Conservation (phyloP, 306 rosid genomes). For the Vachellia pachyceras region DNA sequence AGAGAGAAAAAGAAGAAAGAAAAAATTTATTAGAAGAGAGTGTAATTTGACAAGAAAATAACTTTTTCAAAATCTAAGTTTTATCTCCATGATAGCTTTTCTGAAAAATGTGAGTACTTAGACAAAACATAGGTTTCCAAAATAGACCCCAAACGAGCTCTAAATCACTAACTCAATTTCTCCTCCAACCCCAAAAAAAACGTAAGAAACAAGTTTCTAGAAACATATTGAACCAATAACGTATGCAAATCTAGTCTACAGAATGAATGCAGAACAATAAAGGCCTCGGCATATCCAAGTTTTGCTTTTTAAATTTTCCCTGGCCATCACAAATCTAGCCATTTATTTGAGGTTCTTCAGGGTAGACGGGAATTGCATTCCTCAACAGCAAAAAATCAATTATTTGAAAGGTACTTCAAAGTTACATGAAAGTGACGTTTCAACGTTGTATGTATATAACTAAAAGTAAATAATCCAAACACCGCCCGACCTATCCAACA, state of each 20-base stretch:
- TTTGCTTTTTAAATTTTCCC: neutral
- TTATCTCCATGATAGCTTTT: no score
- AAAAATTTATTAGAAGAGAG: no score
- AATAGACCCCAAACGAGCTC: no score
- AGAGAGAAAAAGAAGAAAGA: no score
- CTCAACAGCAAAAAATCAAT: neutral
- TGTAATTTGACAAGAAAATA: no score
- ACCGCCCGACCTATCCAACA: neutral
- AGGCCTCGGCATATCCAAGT: neutral
- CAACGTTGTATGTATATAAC: neutral
- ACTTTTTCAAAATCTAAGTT: no score
- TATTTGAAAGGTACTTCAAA: neutral
- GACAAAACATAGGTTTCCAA: no score
- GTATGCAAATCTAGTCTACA: constrained; percentile 10
- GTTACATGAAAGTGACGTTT: constrained; percentile 8
- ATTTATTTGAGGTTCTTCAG: neutral
- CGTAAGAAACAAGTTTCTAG: neutral
- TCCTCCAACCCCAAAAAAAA: constrained; percentile 3
- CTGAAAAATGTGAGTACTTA: no score
- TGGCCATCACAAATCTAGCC: neutral
- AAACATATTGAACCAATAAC: constrained; percentile 11
- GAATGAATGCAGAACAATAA: constrained; percentile 15
- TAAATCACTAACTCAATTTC: constrained; percentile 3
- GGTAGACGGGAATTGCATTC: neutral
- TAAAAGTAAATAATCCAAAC: neutral